Conservation (phyloP, 2,329 filamentous ascomycete species). For the Curvularia lunata region DNA sequence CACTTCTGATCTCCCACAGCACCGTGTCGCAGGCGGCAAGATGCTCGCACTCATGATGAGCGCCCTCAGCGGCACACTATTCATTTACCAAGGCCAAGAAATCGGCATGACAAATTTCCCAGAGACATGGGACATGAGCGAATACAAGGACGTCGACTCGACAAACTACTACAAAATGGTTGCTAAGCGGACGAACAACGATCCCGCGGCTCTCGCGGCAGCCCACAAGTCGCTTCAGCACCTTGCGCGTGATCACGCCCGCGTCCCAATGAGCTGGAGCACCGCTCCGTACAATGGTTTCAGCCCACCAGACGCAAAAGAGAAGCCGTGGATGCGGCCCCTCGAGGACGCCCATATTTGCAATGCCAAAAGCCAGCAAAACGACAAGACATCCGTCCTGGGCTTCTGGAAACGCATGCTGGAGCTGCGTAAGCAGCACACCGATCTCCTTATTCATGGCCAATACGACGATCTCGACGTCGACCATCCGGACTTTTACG, state of each 20-base stretch:
- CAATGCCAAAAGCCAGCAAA: conserved; percentile 64
- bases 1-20: conserved; percentile 55
- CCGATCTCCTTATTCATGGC: conserved; percentile 67
- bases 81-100: conserved; percentile 60
- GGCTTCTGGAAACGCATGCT: conserved; percentile 67
- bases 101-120: conserved; percentile 59
- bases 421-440: conserved; percentile 61
- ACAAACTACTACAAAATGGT: conserved; percentile 59
- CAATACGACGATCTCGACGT: conserved; percentile 61
- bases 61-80: conserved; percentile 57
- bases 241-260: conserved; percentile 69
- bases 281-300: conserved; percentile 65
- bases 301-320: conserved; percentile 52
- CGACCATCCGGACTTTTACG: conserved; percentile 64
- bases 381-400: conserved; percentile 56
- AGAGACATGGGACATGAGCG: conserved; percentile 51
- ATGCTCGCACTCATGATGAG: conserved; percentile 57
- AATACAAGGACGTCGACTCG: conserved; percentile 62
- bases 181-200: conserved; percentile 30
- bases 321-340: conserved; percentile 66
- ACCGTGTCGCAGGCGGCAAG: conserved; percentile 55
- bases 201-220: conserved; percentile 50
- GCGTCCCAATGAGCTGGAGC: conserved; percentile 74
- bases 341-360: conserved; percentile 61
- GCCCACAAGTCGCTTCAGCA: conserved; percentile 62